Conservation (phyloP, 306 rosid species). For the Sicyos edulis region DNA sequence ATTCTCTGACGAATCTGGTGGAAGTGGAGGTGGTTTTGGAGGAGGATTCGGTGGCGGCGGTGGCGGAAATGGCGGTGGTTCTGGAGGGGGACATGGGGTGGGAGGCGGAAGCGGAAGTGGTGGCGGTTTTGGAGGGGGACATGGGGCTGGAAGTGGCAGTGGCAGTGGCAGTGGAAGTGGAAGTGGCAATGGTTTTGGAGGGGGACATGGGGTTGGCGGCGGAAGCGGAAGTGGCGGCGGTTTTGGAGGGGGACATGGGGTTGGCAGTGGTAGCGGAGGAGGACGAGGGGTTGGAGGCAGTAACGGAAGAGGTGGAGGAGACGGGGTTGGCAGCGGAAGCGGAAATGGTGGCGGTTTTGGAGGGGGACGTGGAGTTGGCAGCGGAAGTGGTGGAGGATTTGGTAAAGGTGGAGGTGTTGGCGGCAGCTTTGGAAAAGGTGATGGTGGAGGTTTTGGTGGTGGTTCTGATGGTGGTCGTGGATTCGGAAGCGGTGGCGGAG, state of each 20-base stretch:
- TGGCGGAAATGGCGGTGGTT: no score
- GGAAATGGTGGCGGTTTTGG: slow-evolving; percentile 25
- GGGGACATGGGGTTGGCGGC: no score
- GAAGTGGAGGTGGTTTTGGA: slow-evolving; percentile 27
- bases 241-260: no score
- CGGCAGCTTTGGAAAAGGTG: slow-evolving; percentile 13
- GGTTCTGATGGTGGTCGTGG: slow-evolving; percentile 30
- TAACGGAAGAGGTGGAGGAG: slow-evolving; percentile 6
- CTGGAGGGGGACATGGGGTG: no score
- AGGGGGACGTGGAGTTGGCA: no score
- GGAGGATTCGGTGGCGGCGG: slow-evolving; percentile 25
- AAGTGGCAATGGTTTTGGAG: no score
- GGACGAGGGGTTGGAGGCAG: slow-evolving; percentile 19
- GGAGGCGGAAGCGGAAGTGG: no score
- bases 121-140: no score
- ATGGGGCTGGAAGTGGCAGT: no score
- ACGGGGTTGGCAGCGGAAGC: not conserved
- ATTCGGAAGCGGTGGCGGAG: not conserved
- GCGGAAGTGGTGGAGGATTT: slow-evolving; percentile 22
- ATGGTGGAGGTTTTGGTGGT: slow-evolving; percentile 27
- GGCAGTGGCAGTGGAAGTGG: no score
- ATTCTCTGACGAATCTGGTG: slow-evolving; percentile 24
- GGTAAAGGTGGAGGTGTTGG: slow-evolving; percentile 33
- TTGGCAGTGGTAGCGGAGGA: not conserved
- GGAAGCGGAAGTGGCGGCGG: no score